A percentile compares a stretch with the other conserved stretches of the same genome.
Evolutionary conservation across 495 filamentous ascomycete species (phyloP).

Genomic region (Trichoderma asperelloides): DNA sequence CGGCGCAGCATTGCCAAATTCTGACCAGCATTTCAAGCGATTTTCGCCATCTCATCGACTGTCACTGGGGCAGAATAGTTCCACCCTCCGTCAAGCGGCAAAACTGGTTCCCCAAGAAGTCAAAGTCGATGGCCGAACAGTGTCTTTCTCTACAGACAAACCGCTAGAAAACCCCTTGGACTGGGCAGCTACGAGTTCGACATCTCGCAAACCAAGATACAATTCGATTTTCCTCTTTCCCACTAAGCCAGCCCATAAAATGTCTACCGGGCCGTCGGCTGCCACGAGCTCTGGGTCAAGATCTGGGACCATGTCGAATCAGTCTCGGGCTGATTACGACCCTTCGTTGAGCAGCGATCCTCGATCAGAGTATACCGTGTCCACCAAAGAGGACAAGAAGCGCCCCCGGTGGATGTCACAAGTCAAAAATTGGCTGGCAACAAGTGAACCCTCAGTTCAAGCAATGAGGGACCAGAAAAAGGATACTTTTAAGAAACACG

Average conservation of each 20-base stretch:
- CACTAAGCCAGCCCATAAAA: not conserved
- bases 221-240: not conserved
- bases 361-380: not conserved
- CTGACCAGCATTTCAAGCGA: not conserved
- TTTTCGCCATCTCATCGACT: not conserved
- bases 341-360: not conserved
- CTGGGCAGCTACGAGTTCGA: not conserved
- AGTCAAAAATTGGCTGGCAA: slow-evolving; percentile 31
- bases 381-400: not conserved
- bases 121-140: not conserved
- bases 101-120: not conserved
- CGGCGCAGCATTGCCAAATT: not conserved
- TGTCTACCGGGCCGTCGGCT: not conserved
- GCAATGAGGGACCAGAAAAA: slow-evolving; percentile 31
- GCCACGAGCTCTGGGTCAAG: not conserved
- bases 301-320: not conserved
- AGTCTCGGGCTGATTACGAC: not conserved
- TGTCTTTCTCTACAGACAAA: not conserved
- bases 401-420: slow-evolving; percentile 22
- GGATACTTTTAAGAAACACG: slow-evolving; percentile 26
- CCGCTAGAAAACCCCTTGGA: not conserved
- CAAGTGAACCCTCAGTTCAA: slow-evolving; percentile 32
- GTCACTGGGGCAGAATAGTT: not conserved
- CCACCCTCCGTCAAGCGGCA: not conserved
- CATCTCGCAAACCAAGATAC: not conserved